Evolutionary conservation across 2,329 filamentous ascomycete genomes (phyloP).

Genomic region (Trichoderma simmonsii): DNA sequence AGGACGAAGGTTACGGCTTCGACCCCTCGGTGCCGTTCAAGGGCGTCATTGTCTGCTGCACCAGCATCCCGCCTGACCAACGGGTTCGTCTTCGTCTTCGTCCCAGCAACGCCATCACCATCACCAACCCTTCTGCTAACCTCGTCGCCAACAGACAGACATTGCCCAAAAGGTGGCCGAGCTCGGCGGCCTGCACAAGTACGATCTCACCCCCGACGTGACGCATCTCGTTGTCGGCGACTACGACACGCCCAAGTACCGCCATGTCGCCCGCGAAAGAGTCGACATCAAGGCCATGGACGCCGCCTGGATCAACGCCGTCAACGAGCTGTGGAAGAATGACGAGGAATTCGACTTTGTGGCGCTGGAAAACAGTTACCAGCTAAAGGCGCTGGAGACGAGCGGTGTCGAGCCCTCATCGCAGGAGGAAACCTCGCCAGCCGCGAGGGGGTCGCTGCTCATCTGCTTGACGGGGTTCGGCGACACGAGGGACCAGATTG

Average conservation of each 20-base stretch:
- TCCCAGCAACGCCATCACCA: neutral
- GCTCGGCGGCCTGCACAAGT: slow-evolving; percentile 83
- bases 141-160: slow-evolving; percentile 44
- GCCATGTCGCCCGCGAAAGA: slow-evolving; percentile 86
- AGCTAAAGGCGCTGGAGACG: slow-evolving; percentile 60
- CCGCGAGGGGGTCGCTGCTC: slow-evolving; percentile 42
- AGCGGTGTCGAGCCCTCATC: slow-evolving; percentile 41
- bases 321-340: slow-evolving; percentile 75
- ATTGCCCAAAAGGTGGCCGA: slow-evolving; percentile 65
- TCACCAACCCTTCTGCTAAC: neutral
- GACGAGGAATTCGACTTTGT: slow-evolving; percentile 74
- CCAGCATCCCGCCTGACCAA: slow-evolving; percentile 74
- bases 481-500: slow-evolving; percentile 65
- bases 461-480: slow-evolving; percentile 59
- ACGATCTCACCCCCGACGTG: slow-evolving; percentile 92
- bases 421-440: slow-evolving; percentile 19
- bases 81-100: slow-evolving; percentile 54
- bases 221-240: slow-evolving; percentile 92
- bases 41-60: slow-evolving; percentile 81
- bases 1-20: slow-evolving; percentile 35
- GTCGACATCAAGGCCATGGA: slow-evolving; percentile 81
- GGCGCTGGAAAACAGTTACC: slow-evolving; percentile 64
- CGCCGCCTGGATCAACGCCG: slow-evolving; percentile 78
- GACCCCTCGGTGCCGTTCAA: slow-evolving; percentile 63
- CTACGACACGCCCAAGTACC: slow-evolving; percentile 89